Conservation (phyloP, 78 protist species). For the Dictyostelium intermedium region DNA sequence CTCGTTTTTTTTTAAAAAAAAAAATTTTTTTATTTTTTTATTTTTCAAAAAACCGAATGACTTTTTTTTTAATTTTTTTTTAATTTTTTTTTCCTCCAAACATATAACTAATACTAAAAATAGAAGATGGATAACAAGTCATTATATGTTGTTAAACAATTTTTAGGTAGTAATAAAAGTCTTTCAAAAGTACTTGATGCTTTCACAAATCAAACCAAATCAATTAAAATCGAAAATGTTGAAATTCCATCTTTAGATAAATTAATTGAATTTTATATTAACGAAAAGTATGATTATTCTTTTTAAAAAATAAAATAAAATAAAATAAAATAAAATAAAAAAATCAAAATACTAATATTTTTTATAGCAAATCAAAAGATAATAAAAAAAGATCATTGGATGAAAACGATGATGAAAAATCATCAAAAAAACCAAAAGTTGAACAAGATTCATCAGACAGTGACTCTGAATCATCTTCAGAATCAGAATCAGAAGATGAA, state of each 20-base stretch:
- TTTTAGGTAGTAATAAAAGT: background rate
- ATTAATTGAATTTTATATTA: background rate
- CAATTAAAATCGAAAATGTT: background rate
- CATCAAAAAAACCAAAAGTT: background rate
- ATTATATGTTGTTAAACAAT: conserved; percentile 3
- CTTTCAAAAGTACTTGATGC: background rate
- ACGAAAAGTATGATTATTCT: conserved; percentile 14
- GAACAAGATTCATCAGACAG: background rate
- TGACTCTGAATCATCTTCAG: background rate
- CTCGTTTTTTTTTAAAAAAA: background rate
- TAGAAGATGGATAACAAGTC: background rate
- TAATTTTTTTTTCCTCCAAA: background rate
- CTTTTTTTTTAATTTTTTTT: background rate
- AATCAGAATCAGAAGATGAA: background rate
- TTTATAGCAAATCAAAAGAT: background rate
- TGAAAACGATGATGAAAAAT: conserved; percentile 25
- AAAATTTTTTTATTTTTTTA: background rate
- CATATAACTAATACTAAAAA: background rate
- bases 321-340: background rate
- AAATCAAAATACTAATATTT: background rate
- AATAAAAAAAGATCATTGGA: conserved; percentile 10
- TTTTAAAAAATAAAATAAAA: background rate
- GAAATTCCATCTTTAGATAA: conserved; percentile 1
- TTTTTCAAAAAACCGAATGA: background rate
- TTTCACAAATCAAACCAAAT: background rate